Percentiles rank a stretch among this genome's conserved stretches.
Evolutionary conservation across 306 rosid species (phyloP).

Genomic region (Cicer bijugum): DNA sequence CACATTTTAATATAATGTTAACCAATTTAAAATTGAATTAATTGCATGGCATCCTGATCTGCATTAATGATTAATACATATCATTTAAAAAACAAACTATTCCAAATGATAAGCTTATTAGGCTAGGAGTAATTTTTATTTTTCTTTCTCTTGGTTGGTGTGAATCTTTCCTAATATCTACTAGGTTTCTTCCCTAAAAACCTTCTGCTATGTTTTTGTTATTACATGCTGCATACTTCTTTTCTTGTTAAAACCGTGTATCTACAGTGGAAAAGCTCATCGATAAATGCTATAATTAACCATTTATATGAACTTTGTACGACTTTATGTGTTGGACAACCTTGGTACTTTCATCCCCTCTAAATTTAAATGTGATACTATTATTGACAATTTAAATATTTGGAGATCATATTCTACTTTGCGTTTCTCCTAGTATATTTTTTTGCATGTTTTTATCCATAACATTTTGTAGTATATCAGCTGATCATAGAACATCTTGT

Average conservation of each 20-base stretch:
- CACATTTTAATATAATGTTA: neutral
- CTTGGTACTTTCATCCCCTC: too few relatives aligned
- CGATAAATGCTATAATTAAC: neutral
- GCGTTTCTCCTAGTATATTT: neutral
- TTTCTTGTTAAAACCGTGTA: neutral
- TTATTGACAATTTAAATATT: too few relatives aligned
- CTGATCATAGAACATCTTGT: slow-evolving; percentile 41
- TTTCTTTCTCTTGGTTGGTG: neutral
- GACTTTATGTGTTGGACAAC: too few relatives aligned
- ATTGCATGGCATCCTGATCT: neutral
- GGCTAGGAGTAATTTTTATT: neutral
- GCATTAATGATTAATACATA: neutral
- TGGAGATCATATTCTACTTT: neutral
- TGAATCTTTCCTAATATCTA: neutral
- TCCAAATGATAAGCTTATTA: neutral
- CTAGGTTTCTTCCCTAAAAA: neutral
- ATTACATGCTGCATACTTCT: too few relatives aligned
- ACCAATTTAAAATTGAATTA: neutral
- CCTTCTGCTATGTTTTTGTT: neutral
- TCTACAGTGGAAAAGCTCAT: neutral
- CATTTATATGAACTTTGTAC: neutral
- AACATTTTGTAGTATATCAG: slow-evolving; percentile 19
- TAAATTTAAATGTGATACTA: too few relatives aligned
- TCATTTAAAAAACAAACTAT: neutral
- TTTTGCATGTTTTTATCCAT: neutral